A percentile compares a stretch with the other conserved stretches of the same genome.
These are phyloP conservation scores for Aspergillus sp. DNA, from an alignment of 2,329 filamentous ascomycete genomes.

Conservation along the genomic window DNA sequence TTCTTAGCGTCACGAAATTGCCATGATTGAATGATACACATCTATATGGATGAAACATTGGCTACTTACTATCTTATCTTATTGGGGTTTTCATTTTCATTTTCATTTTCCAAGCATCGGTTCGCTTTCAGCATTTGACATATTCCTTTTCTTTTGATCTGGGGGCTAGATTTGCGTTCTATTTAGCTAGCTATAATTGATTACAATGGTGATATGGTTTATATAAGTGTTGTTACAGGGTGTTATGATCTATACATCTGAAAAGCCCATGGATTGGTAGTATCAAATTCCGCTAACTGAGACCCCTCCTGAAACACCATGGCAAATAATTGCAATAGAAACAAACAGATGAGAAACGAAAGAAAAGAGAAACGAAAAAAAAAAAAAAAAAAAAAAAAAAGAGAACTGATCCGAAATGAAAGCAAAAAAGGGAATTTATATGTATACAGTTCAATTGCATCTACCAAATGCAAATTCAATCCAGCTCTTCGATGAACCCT, in stretches of 20 bases:
- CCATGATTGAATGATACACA: constrained; percentile 21
- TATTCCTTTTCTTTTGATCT: not conserved
- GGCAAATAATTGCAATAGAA: not conserved
- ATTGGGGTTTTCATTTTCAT: not conserved
- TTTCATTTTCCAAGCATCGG: not conserved
- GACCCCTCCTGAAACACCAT: not conserved
- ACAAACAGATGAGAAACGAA: not conserved
- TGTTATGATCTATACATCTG: not conserved
- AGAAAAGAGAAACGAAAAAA: not conserved
- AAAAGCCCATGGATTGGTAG: not conserved
- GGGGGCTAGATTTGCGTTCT: not conserved
- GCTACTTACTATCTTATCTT: not conserved
- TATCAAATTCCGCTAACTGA: not conserved
- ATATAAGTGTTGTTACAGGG: not conserved
- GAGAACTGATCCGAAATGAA: not conserved
- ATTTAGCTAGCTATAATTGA: not conserved
- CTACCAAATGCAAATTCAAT: constrained; percentile 22
- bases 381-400: not conserved
- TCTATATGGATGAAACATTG: constrained; percentile 9
- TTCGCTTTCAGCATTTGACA: not conserved
- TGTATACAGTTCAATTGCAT: not conserved
- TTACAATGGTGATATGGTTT: not conserved
- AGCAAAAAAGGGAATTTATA: not conserved
- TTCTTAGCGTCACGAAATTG: constrained; percentile 9
- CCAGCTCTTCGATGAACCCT: constrained; percentile 52